A percentile compares a stretch with the other conserved stretches of the same genome.
phyloP scores from a whole-genome alignment of 495 filamentous ascomycete species.

The Lophium mytilinum region DNA sequence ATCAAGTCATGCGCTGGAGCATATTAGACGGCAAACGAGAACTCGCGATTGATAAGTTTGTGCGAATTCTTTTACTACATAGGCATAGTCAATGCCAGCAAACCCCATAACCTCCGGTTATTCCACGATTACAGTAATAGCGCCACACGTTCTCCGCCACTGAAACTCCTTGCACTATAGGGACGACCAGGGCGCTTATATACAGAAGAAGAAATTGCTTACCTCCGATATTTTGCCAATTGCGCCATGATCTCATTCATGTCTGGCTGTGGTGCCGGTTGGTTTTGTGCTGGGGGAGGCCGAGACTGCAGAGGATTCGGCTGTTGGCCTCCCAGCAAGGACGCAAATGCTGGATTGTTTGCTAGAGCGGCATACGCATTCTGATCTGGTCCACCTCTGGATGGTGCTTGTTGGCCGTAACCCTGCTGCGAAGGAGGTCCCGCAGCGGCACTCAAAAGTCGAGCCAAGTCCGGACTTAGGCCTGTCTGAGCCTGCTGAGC shows the following conservation, averaged over 20 bases:
- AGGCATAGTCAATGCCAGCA: too few relatives aligned
- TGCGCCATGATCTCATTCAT: conserved; percentile 57
- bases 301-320: conserved; percentile 2
- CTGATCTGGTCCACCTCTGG: neutral
- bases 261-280: conserved; percentile 30
- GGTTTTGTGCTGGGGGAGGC: conserved; percentile 10
- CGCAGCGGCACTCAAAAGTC: conserved; percentile 39
- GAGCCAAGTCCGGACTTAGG: conserved; percentile 49
- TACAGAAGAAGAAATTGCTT: too few relatives aligned
- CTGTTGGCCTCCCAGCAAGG: conserved; percentile 6
- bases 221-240: conserved; percentile 46
- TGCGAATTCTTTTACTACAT: too few relatives aligned
- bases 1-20: too few relatives aligned
- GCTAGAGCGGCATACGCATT: neutral
- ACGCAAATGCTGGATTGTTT: conserved; percentile 11
- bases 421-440: conserved; percentile 8
- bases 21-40: too few relatives aligned
- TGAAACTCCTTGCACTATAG: too few relatives aligned
- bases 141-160: too few relatives aligned
- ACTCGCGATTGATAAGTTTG: too few relatives aligned
- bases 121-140: too few relatives aligned
- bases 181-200: too few relatives aligned
- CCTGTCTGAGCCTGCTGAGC: conserved; percentile 24
- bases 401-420: conserved; percentile 17
- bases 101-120: too few relatives aligned